Evolutionary conservation across 805 yeast genomes (phyloP), one percentile per base, ranked within the genome.

Genomic region (Starmera amethionina): DNA sequence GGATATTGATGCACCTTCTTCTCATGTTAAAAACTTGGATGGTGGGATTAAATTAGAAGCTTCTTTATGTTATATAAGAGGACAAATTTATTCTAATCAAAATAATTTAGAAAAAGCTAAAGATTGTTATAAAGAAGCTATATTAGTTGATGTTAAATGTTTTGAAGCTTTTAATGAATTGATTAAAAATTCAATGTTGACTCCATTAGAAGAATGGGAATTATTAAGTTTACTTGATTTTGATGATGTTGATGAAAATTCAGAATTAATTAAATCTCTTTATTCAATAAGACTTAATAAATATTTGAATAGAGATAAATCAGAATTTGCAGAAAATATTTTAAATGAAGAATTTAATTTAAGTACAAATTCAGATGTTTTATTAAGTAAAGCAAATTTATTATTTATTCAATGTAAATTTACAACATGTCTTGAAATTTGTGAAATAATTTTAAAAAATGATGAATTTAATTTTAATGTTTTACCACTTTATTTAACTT

Each of bases 11-110:
- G 7, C 9, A 22, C 6, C 7, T 4, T 7, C 47, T 12, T 53
- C 51, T 14, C 68, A 63, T 43, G 65, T 63, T 4, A 54, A 65
- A 44, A 76, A 70, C 47, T 65, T 72, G 12, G 94, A 87, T 54
- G 94, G 93, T 7, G 96, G 96, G 2, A 80, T 89, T 19, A 82
- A 82, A 57, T 64, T 89, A 34, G 96, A 86, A 53, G 82, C 96
- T 0, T 83, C 95, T 3, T 72, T 93, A 73, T 83, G 94, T 55
- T 87, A 74, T 50, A 63, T 90, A 34, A 67, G 96, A 43, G 98
- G 97, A 1, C 68, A 81, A 43, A 79, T 90, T 4, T 88, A 79
- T 57, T 74, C 90, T 10, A 79, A 81, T 46, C 89, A 82, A 53
- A 86, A 85, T 56, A 85, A 85, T 59, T 81, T 85, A 52, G 93